Evolutionary conservation across 1,284 basidiomycete genomes (phyloP), one percentile per base, ranked within the genome.

Genomic region (Tilletiaria anomala): DNA sequence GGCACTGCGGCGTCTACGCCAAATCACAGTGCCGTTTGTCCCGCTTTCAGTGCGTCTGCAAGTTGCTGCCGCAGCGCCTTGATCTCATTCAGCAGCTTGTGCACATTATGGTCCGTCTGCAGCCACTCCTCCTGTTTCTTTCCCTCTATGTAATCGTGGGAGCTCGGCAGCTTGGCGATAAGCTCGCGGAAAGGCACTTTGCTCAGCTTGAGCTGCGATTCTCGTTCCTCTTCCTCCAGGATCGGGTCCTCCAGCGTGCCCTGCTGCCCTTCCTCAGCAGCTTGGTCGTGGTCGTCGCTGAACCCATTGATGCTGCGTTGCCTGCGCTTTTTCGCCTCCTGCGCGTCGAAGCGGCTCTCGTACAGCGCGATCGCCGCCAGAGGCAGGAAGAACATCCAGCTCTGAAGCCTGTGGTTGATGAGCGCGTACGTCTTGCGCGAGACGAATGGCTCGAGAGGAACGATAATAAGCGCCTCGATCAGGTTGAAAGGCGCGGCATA

Each of bases 401-500:
- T 45, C 39, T 60, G 57, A 19, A 60, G 45, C 11, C 34, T 32
- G 34, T 47, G 36, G 34, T 60, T 60, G 37, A 60, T 38, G n/a
- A 26, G 37, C 10, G 50, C 47, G 40, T 60, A 60, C 14, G 42
- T 26, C 11, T 43, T 32, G 22, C 44, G 45, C 15, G 51, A 40
- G 32, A 32, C 12, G 22, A 73, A 79, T 56, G 58, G 88, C 83
- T 91, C 88, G 36, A 84, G 73, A 11, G 88, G 88, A 0, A 78
- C 83, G 45, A 91, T 71, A 32, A 91, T 70, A 54, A 86, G 68
- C 0, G 74, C 72, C 68, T 94, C 89, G 47, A 91, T 70, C 35
- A 94, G 71, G 64, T 93, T 96, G 73, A 91, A 75, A 0, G 74
- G 74, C 1, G 73, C 62, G 16, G 58, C 38, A 40, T 58, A 74